Base-by-base conservation (phyloP, 441 rosid genomes). In the Erodium trifolium region DNA sequence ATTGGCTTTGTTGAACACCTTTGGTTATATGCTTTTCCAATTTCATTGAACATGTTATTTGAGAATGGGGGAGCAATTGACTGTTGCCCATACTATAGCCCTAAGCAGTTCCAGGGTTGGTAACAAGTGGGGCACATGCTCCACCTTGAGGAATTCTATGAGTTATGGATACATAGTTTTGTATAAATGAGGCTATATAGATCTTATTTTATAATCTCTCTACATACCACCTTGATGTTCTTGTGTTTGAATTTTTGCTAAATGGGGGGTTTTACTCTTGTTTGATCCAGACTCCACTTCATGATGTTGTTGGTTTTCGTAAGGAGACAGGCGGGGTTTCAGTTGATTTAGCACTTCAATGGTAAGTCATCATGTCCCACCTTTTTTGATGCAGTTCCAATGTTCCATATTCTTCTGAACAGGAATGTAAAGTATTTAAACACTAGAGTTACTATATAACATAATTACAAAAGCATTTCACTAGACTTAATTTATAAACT, bases 291-390 rank as follows among this genome's bases (percentile, higher is more conserved):
- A 86, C 75, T 75, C 82, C 96, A 3, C 86, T 94, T 75, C 97
- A 90, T 81, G 97, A 88, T 68, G 92, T 94, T 66, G 87, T 92
- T 78, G 85, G 92, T 71, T 86, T 92, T 75, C 78, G 87, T 68
- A 87, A 82, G 78, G 84, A 87, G 78, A 72, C 83, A 31, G 87
- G 88, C 69, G 98, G 92, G 70, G 73, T 84, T 66, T 78, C 78
- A 7, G 71, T 92, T 62, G 94, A 92, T 67, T 77, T 88, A 74
- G 91, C 98, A 73, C 87, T 94, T 49, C 99, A 94, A 71, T 94
- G 99, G 99, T 94, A 86, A 63, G 14, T 63, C 9, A 12, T 63
- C 39, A 29, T 2, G 13, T 63, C 8, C 16, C 39, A 0, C 13
- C 65, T 23, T 23, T 12, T 63, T 29, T 63, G 29, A 31, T 63